Evolutionary conservation across 306 rosid genomes (phyloP).

Genomic region (Senna siamea): DNA sequence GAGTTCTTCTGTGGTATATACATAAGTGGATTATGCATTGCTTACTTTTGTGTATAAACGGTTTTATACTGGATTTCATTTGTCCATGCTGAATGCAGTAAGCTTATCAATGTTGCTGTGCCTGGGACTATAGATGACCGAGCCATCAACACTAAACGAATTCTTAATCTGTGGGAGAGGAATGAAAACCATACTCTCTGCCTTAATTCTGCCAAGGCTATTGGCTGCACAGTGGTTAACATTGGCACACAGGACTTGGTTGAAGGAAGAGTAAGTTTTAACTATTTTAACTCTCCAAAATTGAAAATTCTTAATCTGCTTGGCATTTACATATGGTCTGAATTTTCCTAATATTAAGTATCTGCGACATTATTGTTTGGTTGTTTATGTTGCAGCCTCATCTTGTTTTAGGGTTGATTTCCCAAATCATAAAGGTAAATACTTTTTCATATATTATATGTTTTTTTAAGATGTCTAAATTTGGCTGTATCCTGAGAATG

Average conservation of each 20-base stretch:
- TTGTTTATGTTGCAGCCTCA: slow-evolving; percentile 77
- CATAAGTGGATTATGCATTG: slow-evolving; percentile 41
- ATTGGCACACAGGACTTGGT: slow-evolving; percentile 90
- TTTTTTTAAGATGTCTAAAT: not conserved
- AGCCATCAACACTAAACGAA: slow-evolving; percentile 76
- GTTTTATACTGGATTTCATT: slow-evolving; percentile 32
- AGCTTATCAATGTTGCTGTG: slow-evolving; percentile 98
- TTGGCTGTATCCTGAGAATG: slow-evolving; percentile 5
- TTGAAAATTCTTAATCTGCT: not conserved
- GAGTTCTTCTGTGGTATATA: slow-evolving; percentile 87
- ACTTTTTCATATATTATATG: slow-evolving; percentile 6
- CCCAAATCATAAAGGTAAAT: slow-evolving; percentile 94
- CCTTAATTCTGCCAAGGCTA: slow-evolving; percentile 99
- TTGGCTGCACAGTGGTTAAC: slow-evolving; percentile 98
- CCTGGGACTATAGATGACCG: slow-evolving; percentile 98
- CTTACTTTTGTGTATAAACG: slow-evolving; percentile 26
- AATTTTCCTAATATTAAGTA: slow-evolving; percentile 8
- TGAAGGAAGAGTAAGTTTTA: slow-evolving; percentile 86
- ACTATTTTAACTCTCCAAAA: slow-evolving; percentile 10
- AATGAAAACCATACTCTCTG: slow-evolving; percentile 96
- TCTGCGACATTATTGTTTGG: slow-evolving; percentile 34
- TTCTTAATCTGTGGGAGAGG: slow-evolving; percentile 87
- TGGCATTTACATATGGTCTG: not conserved
- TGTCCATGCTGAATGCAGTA: slow-evolving; percentile 62
- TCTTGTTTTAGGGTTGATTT: slow-evolving; percentile 87